phyloP scores from a whole-genome alignment of 352 stramenopile species.

The Globisporangium spinosum region DNA sequence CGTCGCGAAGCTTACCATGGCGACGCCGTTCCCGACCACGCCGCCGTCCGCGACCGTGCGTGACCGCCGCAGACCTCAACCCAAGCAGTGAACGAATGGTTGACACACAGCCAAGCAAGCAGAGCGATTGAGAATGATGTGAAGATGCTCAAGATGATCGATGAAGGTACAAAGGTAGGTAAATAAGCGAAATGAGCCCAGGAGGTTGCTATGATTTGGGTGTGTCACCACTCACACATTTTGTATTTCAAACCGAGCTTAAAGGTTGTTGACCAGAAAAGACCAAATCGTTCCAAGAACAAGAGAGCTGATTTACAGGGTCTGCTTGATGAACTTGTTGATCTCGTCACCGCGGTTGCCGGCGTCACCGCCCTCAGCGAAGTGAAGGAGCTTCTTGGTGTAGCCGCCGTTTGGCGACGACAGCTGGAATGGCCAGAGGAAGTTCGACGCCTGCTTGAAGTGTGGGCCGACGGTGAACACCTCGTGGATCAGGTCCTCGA shows the following conservation, averaged over 20 bases:
- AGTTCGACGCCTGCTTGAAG: slow-evolving; percentile 99
- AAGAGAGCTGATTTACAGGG: slow-evolving; percentile 73
- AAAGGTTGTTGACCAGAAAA: not conserved
- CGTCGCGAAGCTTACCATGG: slow-evolving; percentile 24
- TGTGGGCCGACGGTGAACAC: slow-evolving; percentile 98
- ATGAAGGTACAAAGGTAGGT: not conserved
- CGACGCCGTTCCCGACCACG: slow-evolving; percentile 41
- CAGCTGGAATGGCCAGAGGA: slow-evolving; percentile 99
- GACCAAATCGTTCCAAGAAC: not conserved
- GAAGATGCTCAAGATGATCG: not conserved
- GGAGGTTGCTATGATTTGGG: not conserved
- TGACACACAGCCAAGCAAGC: not conserved
- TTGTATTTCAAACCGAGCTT: slow-evolving; percentile 29
- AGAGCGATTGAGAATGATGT: not conserved
- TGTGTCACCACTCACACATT: slow-evolving; percentile 5
- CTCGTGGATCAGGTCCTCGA: slow-evolving; percentile 99
- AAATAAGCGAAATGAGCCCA: not conserved
- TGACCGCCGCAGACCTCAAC: slow-evolving; percentile 37
- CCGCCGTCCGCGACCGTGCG: slow-evolving; percentile 32
- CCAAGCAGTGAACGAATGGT: slow-evolving; percentile 6
- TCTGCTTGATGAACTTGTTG: slow-evolving; percentile 94
- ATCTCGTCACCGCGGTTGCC: slow-evolving; percentile 92
- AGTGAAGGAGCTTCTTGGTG: slow-evolving; percentile 94
- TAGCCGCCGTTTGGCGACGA: slow-evolving; percentile 94
- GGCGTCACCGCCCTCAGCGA: slow-evolving; percentile 91